These are phyloP conservation scores for Malassezia japonica DNA, from an alignment of 1,284 basidiomycete genomes.

Conservation along the genomic window DNA sequence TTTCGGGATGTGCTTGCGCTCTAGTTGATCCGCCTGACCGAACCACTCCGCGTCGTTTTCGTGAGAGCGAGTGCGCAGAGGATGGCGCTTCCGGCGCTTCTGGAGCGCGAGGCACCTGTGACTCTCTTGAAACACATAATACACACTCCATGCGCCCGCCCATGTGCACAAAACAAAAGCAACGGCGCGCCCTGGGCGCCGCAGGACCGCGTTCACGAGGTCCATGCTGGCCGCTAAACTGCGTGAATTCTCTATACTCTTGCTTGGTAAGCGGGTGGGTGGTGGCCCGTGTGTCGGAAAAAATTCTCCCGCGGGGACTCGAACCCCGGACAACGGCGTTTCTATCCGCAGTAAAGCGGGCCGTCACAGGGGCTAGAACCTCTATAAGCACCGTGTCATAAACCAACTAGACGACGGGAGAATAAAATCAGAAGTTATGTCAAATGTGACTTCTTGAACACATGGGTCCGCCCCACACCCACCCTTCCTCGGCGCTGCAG, in stretches of 20 bases:
- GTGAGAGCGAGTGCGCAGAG: slow-evolving; percentile 11
- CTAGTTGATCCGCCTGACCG: slow-evolving; percentile 30
- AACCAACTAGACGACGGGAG: slow-evolving; percentile 23
- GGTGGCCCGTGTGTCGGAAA: no score
- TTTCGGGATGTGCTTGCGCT: slow-evolving; percentile 48
- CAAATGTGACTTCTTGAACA: slow-evolving; percentile 3
- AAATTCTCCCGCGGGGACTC: slow-evolving; percentile 21
- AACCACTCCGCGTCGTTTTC: slow-evolving; percentile 20
- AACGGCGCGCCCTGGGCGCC: neutral
- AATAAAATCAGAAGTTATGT: slow-evolving; percentile 2
- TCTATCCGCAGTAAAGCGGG: slow-evolving; percentile 19
- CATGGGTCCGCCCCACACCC: neutral
- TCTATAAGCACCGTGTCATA: slow-evolving; percentile 25
- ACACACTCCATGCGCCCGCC: slow-evolving; percentile 25
- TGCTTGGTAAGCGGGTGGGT: no score
- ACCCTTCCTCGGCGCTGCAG: neutral
- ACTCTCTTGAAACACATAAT: slow-evolving; percentile 32
- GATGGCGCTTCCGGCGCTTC: slow-evolving; percentile 20
- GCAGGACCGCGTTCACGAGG: neutral
- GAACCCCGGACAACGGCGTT: slow-evolving; percentile 23
- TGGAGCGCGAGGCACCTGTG: slow-evolving; percentile 19
- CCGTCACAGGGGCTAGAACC: slow-evolving; percentile 19
- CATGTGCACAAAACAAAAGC: neutral
- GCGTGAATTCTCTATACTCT: no score
- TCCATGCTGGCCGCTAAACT: neutral